Percentiles rank a stretch among this genome's conserved stretches.
Conservation (phyloP, 495 filamentous ascomycete genomes). For the Penicillium alfredii region DNA sequence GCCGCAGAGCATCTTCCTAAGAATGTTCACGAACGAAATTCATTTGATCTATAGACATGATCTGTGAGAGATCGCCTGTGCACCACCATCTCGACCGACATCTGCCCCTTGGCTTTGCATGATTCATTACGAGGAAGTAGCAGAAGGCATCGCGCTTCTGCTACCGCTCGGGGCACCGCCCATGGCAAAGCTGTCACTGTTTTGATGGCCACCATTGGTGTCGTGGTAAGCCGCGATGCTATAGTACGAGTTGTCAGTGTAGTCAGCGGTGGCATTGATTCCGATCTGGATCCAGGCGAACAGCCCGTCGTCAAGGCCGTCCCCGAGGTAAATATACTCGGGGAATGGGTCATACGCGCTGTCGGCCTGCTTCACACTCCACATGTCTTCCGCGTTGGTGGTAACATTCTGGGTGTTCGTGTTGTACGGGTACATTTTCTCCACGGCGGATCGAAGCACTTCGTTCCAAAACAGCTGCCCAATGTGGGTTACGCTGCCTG, state of each 20-base stretch:
- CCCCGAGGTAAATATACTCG: conserved; percentile 43
- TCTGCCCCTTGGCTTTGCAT: no score
- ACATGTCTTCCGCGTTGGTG: conserved; percentile 41
- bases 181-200: not conserved
- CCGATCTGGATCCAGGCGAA: conserved; percentile 56
- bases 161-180: not conserved
- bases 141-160: no score
- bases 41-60: no score
- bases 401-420: conserved; percentile 49
- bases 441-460: conserved; percentile 48
- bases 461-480: conserved; percentile 61
- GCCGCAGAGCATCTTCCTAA: no score
- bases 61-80: no score
- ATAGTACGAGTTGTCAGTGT: not conserved
- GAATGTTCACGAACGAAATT: no score
- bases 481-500: conserved; percentile 32
- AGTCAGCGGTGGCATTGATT: not conserved
- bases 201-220: not conserved
- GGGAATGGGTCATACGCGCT: conserved; percentile 32
- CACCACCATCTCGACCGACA: no score
- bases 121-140: no score
- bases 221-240: not conserved
- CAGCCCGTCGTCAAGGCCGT: conserved; percentile 41
- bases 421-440: conserved; percentile 49
- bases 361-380: conserved; percentile 26